phyloP scores from a whole-genome alignment of 2,329 filamentous ascomycete species.

The Penicillium thymicola region DNA sequence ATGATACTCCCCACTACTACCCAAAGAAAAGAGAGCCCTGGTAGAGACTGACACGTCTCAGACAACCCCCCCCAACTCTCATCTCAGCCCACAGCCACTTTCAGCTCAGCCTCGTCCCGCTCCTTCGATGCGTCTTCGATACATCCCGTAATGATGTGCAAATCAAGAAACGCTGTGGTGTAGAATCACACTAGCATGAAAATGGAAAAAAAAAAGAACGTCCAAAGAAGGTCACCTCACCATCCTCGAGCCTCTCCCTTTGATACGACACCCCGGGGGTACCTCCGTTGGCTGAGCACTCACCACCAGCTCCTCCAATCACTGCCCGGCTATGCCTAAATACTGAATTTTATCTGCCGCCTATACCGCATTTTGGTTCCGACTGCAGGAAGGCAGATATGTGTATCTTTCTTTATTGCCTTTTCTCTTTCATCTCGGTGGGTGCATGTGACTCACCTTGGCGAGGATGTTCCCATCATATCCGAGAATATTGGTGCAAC shows the following conservation, averaged over 20 bases:
- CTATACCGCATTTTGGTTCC: not conserved
- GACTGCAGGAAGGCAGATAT: slow-evolving; percentile 3
- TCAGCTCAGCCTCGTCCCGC: slow-evolving; percentile 18
- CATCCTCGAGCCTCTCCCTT: slow-evolving; percentile 14
- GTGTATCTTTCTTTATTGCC: not conserved
- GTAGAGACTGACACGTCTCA: slow-evolving; percentile 7
- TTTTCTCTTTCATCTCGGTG: not conserved
- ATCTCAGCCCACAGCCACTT: slow-evolving; percentile 17
- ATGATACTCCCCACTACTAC: not conserved
- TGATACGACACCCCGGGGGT: slow-evolving; percentile 15
- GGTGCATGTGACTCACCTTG: slow-evolving; percentile 7
- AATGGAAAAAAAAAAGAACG: not conserved
- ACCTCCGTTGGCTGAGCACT: not conserved
- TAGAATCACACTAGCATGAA: not conserved
- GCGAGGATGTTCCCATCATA: not conserved
- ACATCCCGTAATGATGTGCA: slow-evolving; percentile 11
- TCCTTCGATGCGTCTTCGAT: slow-evolving; percentile 35
- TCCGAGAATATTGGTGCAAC: slow-evolving; percentile 12
- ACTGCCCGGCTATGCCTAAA: not conserved
- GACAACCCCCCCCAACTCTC: not conserved
- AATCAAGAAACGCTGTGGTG: not conserved
- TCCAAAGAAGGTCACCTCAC: slow-evolving; percentile 14
- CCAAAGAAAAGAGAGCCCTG: not conserved
- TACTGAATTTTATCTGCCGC: not conserved
- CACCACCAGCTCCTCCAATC: not conserved